Evolutionary conservation across 2,329 filamentous ascomycete genomes (phyloP).

Genomic region (Alternaria sp.): DNA sequence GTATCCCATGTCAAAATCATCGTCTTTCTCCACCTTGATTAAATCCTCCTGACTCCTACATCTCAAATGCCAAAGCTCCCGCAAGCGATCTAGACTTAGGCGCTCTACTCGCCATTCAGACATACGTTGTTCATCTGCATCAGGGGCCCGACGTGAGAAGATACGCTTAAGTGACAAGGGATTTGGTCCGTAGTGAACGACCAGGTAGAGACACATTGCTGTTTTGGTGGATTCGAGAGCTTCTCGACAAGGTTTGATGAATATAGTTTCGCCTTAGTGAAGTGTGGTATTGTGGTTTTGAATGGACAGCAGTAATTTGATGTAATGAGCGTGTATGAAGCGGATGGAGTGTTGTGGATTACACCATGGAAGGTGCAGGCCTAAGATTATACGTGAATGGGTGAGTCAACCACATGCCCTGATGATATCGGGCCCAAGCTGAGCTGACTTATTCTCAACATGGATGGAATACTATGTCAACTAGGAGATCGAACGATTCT

Average conservation of each 20-base stretch:
- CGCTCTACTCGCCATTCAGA: neutral
- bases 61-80: neutral
- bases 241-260: too few species aligned
- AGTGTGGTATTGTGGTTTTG: neutral
- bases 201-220: neutral
- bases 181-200: neutral
- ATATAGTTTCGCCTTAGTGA: fast-evolving
- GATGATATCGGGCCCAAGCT: neutral
- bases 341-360: too few species aligned
- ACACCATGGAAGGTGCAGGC: neutral
- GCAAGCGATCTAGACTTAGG: neutral
- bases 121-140: neutral
- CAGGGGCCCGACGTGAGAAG: neutral
- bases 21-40: neutral
- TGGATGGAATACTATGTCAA: neutral
- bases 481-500: neutral
- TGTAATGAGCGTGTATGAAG: too few species aligned
- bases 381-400: neutral
- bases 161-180: neutral
- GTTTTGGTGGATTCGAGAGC: fast-evolving
- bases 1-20: neutral
- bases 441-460: neutral
- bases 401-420: neutral
- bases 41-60: neutral
- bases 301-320: too few species aligned